Evolutionary conservation across 2,329 filamentous ascomycete species (phyloP).

Genomic region (Trichoderma koningii): DNA sequence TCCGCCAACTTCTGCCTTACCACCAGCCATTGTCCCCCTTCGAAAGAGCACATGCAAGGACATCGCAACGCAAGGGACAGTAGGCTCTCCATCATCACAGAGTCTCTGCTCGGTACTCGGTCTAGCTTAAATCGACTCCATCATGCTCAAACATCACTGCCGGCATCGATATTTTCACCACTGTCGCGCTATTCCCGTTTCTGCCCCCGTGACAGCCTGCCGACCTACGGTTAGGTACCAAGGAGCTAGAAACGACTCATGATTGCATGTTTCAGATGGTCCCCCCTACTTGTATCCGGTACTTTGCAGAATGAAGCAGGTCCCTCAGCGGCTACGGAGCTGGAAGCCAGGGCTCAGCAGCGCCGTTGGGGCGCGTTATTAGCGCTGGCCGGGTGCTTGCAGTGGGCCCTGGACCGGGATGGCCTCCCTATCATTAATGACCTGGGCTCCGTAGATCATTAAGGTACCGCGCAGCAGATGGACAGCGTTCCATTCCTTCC

Average conservation of each 20-base stretch:
- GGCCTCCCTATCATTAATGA: conserved; percentile 25
- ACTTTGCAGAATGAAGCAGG: conserved; percentile 23
- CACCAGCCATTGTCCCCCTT: too few species aligned
- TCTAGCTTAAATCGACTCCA: too few species aligned
- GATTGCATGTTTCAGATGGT: conserved; percentile 16
- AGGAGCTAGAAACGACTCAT: neutral
- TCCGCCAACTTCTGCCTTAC: too few species aligned
- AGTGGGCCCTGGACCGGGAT: conserved; percentile 20
- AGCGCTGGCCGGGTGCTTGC: conserved; percentile 13
- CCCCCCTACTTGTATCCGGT: conserved; percentile 1
- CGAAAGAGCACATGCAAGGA: too few species aligned
- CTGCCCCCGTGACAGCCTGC: neutral
- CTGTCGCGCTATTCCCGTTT: neutral
- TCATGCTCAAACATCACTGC: too few species aligned
- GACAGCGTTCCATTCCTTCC: too few species aligned
- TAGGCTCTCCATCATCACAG: too few species aligned
- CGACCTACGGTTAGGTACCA: neutral
- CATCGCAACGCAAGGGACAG: too few species aligned
- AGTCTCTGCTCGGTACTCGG: too few species aligned
- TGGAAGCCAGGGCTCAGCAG: neutral
- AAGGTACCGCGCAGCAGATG: neutral
- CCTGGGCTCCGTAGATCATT: neutral
- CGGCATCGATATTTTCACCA: too few species aligned
- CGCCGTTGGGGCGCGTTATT: conserved; percentile 21
- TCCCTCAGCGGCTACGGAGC: conserved; percentile 16